Conservation (phyloP, 108 stramenopile genomes). For the Bacterosira constricta region DNA sequence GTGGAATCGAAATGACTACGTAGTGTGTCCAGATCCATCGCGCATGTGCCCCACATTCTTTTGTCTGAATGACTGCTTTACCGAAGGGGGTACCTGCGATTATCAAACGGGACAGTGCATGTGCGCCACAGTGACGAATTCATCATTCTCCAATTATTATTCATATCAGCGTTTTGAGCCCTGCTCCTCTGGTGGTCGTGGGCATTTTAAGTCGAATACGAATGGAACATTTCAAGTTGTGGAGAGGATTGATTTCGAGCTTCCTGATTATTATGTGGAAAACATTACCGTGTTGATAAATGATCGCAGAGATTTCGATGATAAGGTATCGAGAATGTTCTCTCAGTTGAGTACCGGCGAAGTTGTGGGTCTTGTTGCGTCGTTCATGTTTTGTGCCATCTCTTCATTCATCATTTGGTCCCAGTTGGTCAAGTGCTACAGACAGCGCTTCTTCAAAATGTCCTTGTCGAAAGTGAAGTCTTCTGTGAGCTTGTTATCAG, state of each 20-base stretch:
- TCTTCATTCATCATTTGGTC: slow-evolving; percentile 35
- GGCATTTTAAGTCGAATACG: neutral
- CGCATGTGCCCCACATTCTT: slow-evolving; percentile 83
- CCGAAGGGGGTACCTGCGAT: slow-evolving; percentile 73
- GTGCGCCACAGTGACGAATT: slow-evolving; percentile 41
- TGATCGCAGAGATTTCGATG: slow-evolving; percentile 47
- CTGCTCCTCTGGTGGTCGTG: slow-evolving; percentile 22
- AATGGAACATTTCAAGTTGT: slow-evolving; percentile 22
- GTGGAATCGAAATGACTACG: slow-evolving; percentile 53
- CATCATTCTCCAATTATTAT: slow-evolving; percentile 31
- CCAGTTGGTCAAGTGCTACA: slow-evolving; percentile 35
- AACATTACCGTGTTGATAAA: slow-evolving; percentile 42
- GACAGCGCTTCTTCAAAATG: slow-evolving; percentile 11
- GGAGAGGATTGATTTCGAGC: slow-evolving; percentile 42
- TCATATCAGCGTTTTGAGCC: slow-evolving; percentile 27
- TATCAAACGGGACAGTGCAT: slow-evolving; percentile 69
- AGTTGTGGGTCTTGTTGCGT: slow-evolving; percentile 50
- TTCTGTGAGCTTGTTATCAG: slow-evolving; percentile 28
- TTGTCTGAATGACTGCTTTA: slow-evolving; percentile 79
- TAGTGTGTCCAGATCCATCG: slow-evolving; percentile 74
- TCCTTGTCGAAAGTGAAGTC: slow-evolving; percentile 33
- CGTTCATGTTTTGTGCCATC: slow-evolving; percentile 40
- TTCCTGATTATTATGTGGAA: slow-evolving; percentile 47
- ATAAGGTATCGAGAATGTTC: slow-evolving; percentile 52
- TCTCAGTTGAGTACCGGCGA: slow-evolving; percentile 47